Conservation (phyloP, 2,329 filamentous ascomycete species). For the Huntiella savannae region DNA sequence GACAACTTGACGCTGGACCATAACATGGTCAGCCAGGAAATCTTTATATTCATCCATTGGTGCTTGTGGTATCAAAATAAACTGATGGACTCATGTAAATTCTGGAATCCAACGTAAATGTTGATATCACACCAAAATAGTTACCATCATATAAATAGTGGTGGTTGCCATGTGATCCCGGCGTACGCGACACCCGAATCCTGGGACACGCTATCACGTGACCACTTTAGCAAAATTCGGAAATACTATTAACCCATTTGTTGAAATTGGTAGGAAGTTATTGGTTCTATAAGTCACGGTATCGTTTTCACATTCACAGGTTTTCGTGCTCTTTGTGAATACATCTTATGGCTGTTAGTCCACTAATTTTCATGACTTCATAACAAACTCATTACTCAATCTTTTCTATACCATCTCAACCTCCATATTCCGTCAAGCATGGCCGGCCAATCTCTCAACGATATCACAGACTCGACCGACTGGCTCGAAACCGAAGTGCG, state of each 20-base stretch:
- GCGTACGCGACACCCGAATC: too few species aligned
- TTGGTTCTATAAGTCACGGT: too few species aligned
- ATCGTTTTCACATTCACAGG: too few species aligned
- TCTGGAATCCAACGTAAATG: too few species aligned
- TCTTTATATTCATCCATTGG: constrained; percentile 45
- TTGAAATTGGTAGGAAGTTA: too few species aligned
- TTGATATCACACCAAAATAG: too few species aligned
- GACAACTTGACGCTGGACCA: constrained; percentile 59
- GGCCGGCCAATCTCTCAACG: constrained; percentile 19
- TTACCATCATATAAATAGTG: too few species aligned
- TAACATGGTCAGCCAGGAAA: constrained; percentile 55
- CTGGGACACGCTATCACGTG: constrained; percentile 6
- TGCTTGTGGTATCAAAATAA: too few species aligned
- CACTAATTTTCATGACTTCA: not conserved
- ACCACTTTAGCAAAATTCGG: constrained; percentile 5
- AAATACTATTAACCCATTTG: not conserved
- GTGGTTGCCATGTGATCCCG: too few species aligned
- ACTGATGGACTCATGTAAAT: too few species aligned
- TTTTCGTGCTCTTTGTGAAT: too few species aligned
- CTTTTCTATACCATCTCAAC: not conserved
- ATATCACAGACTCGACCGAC: constrained; percentile 62
- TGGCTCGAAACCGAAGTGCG: constrained; percentile 56
- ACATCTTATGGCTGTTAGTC: too few species aligned
- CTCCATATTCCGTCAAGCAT: constrained; percentile 13
- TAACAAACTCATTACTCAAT: not conserved